A percentile compares a stretch with the other conserved stretches of the same genome.
Conservation (phyloP, 2,329 filamentous ascomycete genomes). For the Aspergillus tamarii region DNA sequence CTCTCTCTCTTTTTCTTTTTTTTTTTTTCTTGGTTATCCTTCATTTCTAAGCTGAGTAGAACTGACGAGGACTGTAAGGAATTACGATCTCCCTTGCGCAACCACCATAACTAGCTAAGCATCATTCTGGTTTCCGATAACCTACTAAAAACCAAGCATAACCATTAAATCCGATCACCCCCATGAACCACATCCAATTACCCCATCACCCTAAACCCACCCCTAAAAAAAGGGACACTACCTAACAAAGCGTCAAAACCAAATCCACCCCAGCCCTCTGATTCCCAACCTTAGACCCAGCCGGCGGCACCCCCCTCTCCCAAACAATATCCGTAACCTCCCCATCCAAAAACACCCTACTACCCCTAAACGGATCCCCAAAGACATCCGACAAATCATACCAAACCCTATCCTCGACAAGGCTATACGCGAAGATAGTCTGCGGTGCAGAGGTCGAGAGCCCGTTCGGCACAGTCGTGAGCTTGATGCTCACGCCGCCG, state of each 20-base stretch:
- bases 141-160: neutral
- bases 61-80: neutral
- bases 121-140: neutral
- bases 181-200: neutral
- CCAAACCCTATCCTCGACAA: slow-evolving; percentile 37
- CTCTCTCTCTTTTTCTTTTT: neutral
- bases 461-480: slow-evolving; percentile 39
- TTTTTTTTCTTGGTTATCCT: neutral
- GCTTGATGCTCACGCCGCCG: slow-evolving; percentile 49
- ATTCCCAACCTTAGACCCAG: slow-evolving; percentile 34
- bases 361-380: slow-evolving; percentile 44
- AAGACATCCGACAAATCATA: slow-evolving; percentile 51
- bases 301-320: slow-evolving; percentile 35
- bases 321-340: slow-evolving; percentile 30
- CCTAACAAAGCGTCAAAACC: slow-evolving; percentile 31
- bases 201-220: neutral
- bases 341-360: neutral
- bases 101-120: neutral
- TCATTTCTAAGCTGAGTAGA: neutral
- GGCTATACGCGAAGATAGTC: slow-evolving; percentile 48
- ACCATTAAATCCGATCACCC: neutral
- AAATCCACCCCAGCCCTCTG: slow-evolving; percentile 27
- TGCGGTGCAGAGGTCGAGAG: slow-evolving; percentile 39
- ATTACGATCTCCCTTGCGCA: neutral
- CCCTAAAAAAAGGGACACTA: neutral